A percentile compares a stretch with the other conserved stretches of the same genome.
These are phyloP conservation scores for Chytriomyces confervae DNA, from an alignment of 192 early-diverging fungal species.

Conservation along the genomic window DNA sequence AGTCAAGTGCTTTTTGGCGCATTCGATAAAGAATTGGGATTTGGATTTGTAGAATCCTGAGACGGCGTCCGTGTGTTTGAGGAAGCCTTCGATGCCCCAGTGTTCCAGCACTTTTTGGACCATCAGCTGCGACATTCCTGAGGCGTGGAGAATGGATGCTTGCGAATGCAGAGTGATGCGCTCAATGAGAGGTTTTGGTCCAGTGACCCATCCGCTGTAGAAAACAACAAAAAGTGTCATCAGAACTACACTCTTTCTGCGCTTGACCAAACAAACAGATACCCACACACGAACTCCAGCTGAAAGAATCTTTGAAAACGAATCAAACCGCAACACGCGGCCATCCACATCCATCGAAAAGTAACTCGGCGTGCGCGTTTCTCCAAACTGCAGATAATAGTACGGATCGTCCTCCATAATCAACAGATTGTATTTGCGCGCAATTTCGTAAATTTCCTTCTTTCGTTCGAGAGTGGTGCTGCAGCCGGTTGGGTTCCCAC, in stretches of 20 bases:
- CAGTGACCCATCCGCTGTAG: constrained; percentile 47
- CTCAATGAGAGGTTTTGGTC: constrained; percentile 70
- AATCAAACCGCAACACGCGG: constrained; percentile 90
- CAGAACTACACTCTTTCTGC: not conserved
- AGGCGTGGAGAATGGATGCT: constrained; percentile 82
- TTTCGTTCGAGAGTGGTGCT: constrained; percentile 80
- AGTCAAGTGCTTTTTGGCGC: constrained; percentile 66
- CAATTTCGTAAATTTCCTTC: constrained; percentile 77
- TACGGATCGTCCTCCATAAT: constrained; percentile 98
- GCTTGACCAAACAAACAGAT: constrained; percentile 42
- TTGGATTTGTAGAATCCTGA: constrained; percentile 76
- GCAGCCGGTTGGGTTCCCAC: constrained; percentile 89
- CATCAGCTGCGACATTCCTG: constrained; percentile 80
- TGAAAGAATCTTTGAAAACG: constrained; percentile 89
- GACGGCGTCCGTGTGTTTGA: constrained; percentile 70
- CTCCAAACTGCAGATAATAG: constrained; percentile 77
- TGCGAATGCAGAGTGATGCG: constrained; percentile 82
- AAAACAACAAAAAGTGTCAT: not conserved
- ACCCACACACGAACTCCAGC: constrained; percentile 75
- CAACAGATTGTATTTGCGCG: constrained; percentile 75
- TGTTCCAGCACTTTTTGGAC: constrained; percentile 71
- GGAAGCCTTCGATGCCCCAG: constrained; percentile 87
- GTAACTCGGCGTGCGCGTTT: constrained; percentile 70
- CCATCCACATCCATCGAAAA: constrained; percentile 89
- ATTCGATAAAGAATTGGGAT: constrained; percentile 70